Base-by-base conservation (phyloP, 169 alveolate genomes). In the Plasmodium blacklocki region DNA sequence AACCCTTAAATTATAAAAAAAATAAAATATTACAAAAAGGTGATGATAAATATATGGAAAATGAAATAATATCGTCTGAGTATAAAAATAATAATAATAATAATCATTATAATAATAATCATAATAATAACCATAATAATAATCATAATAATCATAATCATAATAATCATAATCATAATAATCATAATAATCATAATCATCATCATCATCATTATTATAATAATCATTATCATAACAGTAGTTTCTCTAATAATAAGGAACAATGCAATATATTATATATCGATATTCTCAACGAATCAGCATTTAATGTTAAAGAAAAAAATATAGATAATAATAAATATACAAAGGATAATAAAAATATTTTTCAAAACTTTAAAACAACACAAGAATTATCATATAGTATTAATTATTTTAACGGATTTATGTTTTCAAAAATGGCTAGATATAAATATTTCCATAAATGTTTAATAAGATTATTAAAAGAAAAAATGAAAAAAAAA, bases 401-500 rank as follows among this genome's bases (percentile, higher is more conserved):
- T 39, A 83, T 83, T 68, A 83, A 45, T 47, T 83, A 68, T 29
- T 83, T 83, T 29, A 29, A 83, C 52, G 91, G 91, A 29, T 83
- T 39, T 39, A 68, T 83, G 8, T 68, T 83, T 58, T 68, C 91
- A 54, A 83, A 68, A 83, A 83, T 83, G 91, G 64, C 80, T 12
- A 67, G 91, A 56, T 83, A 83, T 54, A 83, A 83, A 83, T 83
- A 68, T 68, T 83, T 83, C 39, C 91, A 83, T 63, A 83, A 83
- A 59, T 83, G 91, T 21, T 68, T 83, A 70, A 83, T 83, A 39
- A 11, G 91, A 49, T 68, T 83, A 56, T 23, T 83, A 39, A 83
- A 83, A 43, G 12, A 66, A 49, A 74, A 70, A 39, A 80, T 67
- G 45, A 32, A 19, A 14, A 80, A 80, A 80, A 12, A 9, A 9